Base-by-base conservation (phyloP, 495 filamentous ascomycete genomes). In the Daldinia childiae region DNA sequence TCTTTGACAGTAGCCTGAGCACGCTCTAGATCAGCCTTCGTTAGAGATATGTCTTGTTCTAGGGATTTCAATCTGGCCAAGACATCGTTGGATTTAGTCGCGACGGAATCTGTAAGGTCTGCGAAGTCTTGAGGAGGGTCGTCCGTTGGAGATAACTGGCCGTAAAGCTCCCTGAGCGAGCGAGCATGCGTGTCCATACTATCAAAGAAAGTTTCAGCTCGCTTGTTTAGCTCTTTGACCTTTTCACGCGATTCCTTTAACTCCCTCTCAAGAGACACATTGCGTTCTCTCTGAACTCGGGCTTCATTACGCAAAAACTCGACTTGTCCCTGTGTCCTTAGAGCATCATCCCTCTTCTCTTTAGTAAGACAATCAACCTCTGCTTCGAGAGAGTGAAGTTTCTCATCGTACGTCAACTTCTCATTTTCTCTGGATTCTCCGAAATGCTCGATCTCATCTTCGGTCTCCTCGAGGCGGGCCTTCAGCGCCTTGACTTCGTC, bases 361-460 rank as follows among this genome's bases (percentile, higher is more conserved):
- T 82, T 85, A 15, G 82, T 85, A 1, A 89, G 75, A 43, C 76
- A 81, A 56, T 93, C 89, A 24, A 97, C 79, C 64, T 97, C 92
- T 15, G 84, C 78, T 74, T 93, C 87, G 1, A 97, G 83, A 7
- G 84, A 79, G n/a, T 87, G 87, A 17, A 93, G 85, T 55, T 84
- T 90, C 24, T 91, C 87, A 55, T 96, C 91, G 8, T 86, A 82
- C 1, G 85, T 87, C 6, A 87, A 84, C 74, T 87, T 90, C 68
- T 94, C 92, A 71, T 94, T 90, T 61, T 95, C 92, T 5, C 92
- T 87, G 54, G 89, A 90, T 69, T 93, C 94, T n/a, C 94, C 83
- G 24, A 93, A 84, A 26, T 93, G 85, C 66, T 97, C 93, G 48
- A 98, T 85, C 71, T 96, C 94, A 69, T 97, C 94, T 77, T 98